Conservation (phyloP, 78 protist genomes). For the Paulinella micropora region DNA sequence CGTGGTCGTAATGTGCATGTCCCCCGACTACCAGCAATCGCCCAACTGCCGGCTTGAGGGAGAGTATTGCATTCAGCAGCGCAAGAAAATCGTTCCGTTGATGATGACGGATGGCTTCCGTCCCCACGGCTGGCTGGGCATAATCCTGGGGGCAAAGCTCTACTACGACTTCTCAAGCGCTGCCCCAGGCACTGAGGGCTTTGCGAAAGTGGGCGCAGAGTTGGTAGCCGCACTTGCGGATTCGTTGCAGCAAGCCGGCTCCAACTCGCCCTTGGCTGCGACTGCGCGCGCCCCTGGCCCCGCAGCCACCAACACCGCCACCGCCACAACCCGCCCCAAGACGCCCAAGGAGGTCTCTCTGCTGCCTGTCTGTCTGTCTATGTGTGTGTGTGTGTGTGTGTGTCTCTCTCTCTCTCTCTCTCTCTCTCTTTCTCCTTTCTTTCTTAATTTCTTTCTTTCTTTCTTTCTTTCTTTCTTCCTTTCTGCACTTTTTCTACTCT, state of each 20-base stretch:
- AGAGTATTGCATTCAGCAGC: background rate
- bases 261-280: too few species aligned
- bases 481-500: background rate
- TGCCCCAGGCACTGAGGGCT: too few species aligned
- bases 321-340: too few species aligned
- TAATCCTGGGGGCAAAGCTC: background rate
- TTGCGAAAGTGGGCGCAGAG: too few species aligned
- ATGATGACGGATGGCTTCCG: background rate
- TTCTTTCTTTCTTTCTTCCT: background rate
- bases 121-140: constrained; percentile 10
- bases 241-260: too few species aligned
- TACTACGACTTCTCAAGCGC: background rate
- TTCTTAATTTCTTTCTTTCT: background rate
- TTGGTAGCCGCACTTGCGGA: too few species aligned
- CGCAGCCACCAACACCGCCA: too few species aligned
- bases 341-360: too few species aligned
- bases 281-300: too few species aligned
- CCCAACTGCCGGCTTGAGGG: background rate
- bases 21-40: background rate
- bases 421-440: background rate
- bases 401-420: too few species aligned
- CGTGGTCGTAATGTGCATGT: background rate
- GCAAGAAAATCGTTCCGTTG: background rate
- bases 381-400: too few species aligned
- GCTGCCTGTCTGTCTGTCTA: too few species aligned